phyloP scores from a whole-genome alignment of 2,329 filamentous ascomycete species.

The Stylonectria norvegica region DNA sequence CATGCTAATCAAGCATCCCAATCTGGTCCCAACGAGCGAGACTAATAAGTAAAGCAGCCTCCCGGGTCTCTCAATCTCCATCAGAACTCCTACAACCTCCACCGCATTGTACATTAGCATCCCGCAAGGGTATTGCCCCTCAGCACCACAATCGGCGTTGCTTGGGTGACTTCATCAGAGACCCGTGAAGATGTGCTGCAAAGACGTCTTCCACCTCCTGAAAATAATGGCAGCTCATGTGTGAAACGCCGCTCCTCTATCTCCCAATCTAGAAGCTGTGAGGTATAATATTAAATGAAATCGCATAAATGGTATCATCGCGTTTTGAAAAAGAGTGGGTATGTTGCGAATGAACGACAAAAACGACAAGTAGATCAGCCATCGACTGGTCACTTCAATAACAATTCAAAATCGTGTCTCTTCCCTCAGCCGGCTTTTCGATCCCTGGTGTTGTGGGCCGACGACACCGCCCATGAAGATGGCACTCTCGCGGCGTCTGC shows the following conservation, averaged over 20 bases:
- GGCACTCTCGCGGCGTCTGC: conserved; percentile 57
- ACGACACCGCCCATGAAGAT: conserved; percentile 53
- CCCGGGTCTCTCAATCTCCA: background rate
- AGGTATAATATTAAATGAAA: conserved; percentile 20
- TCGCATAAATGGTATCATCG: conserved; percentile 30
- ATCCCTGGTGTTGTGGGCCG: conserved; percentile 47
- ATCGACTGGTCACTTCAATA: conserved; percentile 18
- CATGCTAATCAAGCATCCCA: conserved; percentile 11
- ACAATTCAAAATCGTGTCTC: conserved; percentile 46
- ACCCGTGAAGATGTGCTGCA: too few species aligned
- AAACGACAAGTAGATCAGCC: conserved; percentile 22
- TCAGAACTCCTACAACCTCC: background rate
- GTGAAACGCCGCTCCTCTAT: too few species aligned
- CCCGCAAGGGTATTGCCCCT: too few species aligned
- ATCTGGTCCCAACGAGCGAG: conserved; percentile 7
- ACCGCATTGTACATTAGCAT: background rate
- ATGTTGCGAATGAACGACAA: conserved; percentile 25
- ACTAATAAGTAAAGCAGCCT: conserved; percentile 9
- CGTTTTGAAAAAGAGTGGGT: conserved; percentile 31
- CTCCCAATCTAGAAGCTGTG: background rate
- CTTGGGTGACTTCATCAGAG: too few species aligned
- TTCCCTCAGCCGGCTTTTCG: conserved; percentile 53
- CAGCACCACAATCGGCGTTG: too few species aligned
- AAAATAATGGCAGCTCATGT: too few species aligned
- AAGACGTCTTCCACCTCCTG: conserved; percentile 2